These are phyloP conservation scores for Mollisiaceae sp. DNA, from an alignment of 2,329 filamentous ascomycete species.

Conservation along the genomic window DNA sequence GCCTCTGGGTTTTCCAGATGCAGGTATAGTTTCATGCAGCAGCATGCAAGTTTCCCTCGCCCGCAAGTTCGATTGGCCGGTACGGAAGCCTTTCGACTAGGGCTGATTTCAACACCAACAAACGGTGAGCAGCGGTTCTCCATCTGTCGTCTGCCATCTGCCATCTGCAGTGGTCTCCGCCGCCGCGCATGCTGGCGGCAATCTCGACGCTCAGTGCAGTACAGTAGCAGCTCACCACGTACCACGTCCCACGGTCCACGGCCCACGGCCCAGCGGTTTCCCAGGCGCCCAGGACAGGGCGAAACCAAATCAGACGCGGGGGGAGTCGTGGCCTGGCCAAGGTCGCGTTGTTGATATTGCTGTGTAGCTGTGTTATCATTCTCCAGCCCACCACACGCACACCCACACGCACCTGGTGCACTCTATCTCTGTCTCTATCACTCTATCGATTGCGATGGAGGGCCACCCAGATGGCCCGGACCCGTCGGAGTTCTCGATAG, in stretches of 20 bases:
- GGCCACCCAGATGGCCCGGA: background rate
- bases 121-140: background rate
- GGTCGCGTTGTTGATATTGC: background rate
- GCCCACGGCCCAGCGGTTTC: too few relatives aligned
- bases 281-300: background rate
- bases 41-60: background rate
- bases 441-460: constrained; percentile 3
- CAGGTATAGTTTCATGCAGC: constrained; percentile 4
- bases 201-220: background rate
- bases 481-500: background rate
- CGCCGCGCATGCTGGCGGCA: constrained; percentile 8
- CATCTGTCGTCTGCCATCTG: background rate
- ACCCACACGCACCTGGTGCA: too few relatives aligned
- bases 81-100: background rate
- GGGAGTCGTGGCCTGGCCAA: background rate
- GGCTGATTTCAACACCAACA: background rate
- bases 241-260: background rate
- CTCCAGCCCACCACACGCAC: too few relatives aligned
- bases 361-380: too few relatives aligned
- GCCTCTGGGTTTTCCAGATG: constrained; percentile 5
- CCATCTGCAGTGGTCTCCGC: background rate
- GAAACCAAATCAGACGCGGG: background rate
- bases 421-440: background rate
- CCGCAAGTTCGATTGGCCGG: background rate
- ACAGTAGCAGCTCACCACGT: background rate